Percentiles rank a stretch among this genome's conserved stretches.
Conservation (phyloP, 2,329 filamentous ascomycete genomes). For the Venturia carpophila region DNA sequence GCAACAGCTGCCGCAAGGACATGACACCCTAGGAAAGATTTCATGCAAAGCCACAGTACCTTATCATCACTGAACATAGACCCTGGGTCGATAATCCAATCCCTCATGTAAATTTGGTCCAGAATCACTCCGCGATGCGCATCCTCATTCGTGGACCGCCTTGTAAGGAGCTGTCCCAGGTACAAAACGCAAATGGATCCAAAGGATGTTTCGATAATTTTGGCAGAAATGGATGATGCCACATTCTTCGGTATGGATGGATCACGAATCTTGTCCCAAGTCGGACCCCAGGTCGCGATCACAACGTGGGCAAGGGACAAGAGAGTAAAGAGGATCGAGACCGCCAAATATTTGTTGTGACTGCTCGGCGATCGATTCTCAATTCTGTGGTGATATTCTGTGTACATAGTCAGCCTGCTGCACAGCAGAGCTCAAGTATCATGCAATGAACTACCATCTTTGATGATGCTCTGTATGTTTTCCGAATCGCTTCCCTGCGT, state of each 20-base stretch:
- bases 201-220: neutral
- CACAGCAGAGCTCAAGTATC: neutral
- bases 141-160: neutral
- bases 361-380: neutral
- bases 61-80: neutral
- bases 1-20: neutral
- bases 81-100: slow-evolving; percentile 3
- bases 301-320: neutral
- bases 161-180: neutral
- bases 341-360: neutral
- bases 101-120: neutral
- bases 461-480: neutral
- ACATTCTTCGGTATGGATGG: neutral
- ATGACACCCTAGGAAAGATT: neutral
- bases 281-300: neutral
- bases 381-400: neutral
- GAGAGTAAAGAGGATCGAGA: neutral
- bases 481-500: neutral
- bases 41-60: neutral
- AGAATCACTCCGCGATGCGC: neutral
- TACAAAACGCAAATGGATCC: neutral
- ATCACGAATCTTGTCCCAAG: neutral
- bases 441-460: neutral
- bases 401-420: neutral
- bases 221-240: neutral